A percentile compares a stretch with the other conserved stretches of the same genome.
Conservation (phyloP, 2,329 filamentous ascomycete species). For the Metarhizium rileyi region DNA sequence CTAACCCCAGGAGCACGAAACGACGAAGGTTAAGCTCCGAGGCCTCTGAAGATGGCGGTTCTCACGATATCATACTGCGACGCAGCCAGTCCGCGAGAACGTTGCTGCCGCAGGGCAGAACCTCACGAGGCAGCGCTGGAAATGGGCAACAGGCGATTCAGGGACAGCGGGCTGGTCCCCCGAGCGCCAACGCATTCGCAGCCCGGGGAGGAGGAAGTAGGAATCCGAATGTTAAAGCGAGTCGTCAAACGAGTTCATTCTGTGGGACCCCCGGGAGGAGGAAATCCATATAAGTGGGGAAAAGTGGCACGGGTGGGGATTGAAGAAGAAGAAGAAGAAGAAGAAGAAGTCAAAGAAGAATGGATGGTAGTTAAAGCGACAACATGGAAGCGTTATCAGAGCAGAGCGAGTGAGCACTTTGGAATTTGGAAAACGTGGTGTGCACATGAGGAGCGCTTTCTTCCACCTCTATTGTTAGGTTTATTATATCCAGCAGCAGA, state of each 20-base stretch:
- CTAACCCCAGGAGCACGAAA: neutral
- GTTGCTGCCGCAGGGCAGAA: neutral
- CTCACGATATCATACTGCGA: neutral
- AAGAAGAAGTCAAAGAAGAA: no score
- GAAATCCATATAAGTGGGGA: neutral
- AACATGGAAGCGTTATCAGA: no score
- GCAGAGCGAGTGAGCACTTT: neutral
- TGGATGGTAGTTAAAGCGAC: no score
- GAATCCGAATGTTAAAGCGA: neutral
- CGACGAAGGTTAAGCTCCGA: neutral
- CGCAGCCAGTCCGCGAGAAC: neutral
- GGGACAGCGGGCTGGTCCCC: neutral
- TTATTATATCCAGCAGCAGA: no score
- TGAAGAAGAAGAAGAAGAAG: no score
- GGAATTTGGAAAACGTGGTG: neutral
- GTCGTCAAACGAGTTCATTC: neutral
- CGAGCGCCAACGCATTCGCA: neutral
- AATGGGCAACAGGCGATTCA: neutral
- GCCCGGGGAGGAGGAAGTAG: neutral
- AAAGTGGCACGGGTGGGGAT: no score
- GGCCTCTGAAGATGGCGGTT: neutral
- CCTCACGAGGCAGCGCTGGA: neutral
- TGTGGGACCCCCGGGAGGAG: neutral
- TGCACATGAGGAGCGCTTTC: neutral
- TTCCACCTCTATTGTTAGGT: no score